Conservation (phyloP, 768 basidiomycete genomes). For the Psilocybe sp. region DNA sequence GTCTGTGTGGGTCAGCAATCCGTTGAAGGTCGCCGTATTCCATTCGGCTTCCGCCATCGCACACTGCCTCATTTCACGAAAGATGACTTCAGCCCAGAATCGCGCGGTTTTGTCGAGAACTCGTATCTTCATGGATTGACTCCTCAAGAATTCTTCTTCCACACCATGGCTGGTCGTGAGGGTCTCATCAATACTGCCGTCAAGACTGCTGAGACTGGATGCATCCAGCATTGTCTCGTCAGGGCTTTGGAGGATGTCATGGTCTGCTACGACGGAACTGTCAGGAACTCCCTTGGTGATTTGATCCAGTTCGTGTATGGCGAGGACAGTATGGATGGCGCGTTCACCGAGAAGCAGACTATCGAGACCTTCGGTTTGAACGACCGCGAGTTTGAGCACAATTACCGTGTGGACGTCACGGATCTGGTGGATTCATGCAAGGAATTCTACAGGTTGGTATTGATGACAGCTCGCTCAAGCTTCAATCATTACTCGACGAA, state of each 20-base stretch:
- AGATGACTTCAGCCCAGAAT: constrained; percentile 97
- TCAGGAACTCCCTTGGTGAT: constrained; percentile 95
- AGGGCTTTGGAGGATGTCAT: constrained; percentile 97
- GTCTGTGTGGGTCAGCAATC: constrained; percentile 98
- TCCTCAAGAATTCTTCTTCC: constrained; percentile 99
- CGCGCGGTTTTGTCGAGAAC: constrained; percentile 98
- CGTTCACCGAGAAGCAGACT: constrained; percentile 93
- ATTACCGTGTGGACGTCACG: constrained; percentile 91
- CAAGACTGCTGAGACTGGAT: constrained; percentile 99
- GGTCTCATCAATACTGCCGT: constrained; percentile 99
- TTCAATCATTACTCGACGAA: constrained; percentile 83
- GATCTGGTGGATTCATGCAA: constrained; percentile 78
- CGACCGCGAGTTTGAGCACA: constrained; percentile 81
- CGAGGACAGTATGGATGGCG: constrained; percentile 99
- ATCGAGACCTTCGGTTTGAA: constrained; percentile 87
- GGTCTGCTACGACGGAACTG: constrained; percentile 97
- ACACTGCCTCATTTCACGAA: constrained; percentile 97
- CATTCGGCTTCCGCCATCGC: constrained; percentile 96
- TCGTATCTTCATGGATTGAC: constrained; percentile 95
- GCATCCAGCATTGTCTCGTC: constrained; percentile 96
- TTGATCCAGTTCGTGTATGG: constrained; percentile 96
- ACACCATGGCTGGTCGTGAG: constrained; percentile 99
- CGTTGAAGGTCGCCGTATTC: constrained; percentile 97
- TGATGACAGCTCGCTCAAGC: constrained; percentile 77
- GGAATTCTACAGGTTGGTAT: constrained; percentile 85